These are phyloP conservation scores for Hemileccinum rubropunctum DNA, from an alignment of 768 basidiomycete species.

Conservation along the genomic window DNA sequence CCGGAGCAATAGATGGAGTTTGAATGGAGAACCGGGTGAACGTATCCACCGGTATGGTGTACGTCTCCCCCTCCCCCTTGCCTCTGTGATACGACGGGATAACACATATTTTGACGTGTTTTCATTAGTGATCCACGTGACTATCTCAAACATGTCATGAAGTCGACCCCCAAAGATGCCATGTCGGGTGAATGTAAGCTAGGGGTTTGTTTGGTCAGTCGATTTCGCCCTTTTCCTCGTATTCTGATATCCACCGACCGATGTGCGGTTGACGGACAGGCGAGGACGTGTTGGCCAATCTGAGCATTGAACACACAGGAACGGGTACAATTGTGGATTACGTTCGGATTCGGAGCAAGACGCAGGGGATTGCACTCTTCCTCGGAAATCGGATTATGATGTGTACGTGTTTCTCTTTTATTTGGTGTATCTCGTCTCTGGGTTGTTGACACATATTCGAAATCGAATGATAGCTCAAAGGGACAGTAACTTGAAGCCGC, in stretches of 20 bases:
- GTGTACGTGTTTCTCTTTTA: conserved; percentile 33
- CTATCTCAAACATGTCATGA: conserved; percentile 94
- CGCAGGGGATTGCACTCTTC: conserved; percentile 94
- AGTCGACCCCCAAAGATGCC: conserved; percentile 82
- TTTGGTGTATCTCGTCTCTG: not conserved
- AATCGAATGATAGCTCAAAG: conserved; percentile 49
- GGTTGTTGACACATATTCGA: not conserved
- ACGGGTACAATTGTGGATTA: conserved; percentile 83
- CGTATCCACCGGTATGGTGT: conserved; percentile 81
- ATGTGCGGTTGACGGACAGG: too few relatives aligned
- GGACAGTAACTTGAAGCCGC: too few relatives aligned
- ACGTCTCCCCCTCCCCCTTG: conserved; percentile 32
- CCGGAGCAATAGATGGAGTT: conserved; percentile 99
- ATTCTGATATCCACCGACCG: not conserved
- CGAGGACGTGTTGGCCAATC: conserved; percentile 94
- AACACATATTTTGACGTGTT: not conserved
- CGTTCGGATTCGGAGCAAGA: conserved; percentile 95
- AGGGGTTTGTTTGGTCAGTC: conserved; percentile 83
- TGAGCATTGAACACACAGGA: conserved; percentile 87
- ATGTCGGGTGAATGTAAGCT: conserved; percentile 95
- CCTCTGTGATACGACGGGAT: not conserved
- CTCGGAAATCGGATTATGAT: conserved; percentile 86
- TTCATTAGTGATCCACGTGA: conserved; percentile 69
- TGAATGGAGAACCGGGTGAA: conserved; percentile 99
- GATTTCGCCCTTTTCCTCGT: too few relatives aligned